Conservation (phyloP, 345 rosid genomes). For the Brassica incana region DNA sequence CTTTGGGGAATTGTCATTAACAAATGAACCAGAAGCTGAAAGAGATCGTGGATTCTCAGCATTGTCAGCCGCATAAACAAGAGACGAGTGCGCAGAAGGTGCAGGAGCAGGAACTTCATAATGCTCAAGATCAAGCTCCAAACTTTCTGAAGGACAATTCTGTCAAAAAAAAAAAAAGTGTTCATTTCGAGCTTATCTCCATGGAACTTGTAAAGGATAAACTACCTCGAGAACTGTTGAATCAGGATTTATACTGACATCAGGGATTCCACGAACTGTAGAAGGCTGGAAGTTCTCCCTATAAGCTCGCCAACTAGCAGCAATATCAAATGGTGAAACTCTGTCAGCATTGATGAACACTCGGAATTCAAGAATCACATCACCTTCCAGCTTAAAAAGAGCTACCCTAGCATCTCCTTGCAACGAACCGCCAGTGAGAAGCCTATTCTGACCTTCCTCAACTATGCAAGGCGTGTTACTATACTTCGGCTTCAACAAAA, state of each 20-base stretch:
- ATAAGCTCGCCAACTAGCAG: constrained; percentile 98
- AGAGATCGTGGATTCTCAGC: constrained; percentile 94
- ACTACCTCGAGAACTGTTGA: constrained; percentile 65
- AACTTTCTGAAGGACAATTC: constrained; percentile 67
- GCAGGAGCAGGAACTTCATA: constrained; percentile 91
- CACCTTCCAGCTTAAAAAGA: constrained; percentile 62
- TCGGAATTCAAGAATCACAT: constrained; percentile 73
- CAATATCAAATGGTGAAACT: constrained; percentile 97
- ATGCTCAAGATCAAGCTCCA: constrained; percentile 98
- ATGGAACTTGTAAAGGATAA: not conserved
- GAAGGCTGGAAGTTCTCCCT: constrained; percentile 92
- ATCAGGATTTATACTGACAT: constrained; percentile 79
- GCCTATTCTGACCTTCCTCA: constrained; percentile 86
- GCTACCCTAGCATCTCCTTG: constrained; percentile 85
- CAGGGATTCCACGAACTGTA: constrained; percentile 91
- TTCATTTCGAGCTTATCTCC: not conserved
- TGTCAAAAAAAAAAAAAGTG: constrained; percentile 25
- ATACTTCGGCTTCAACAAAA: constrained; percentile 91
- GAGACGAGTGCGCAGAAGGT: constrained; percentile 69
- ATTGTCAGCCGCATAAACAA: constrained; percentile 81
- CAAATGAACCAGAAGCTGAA: constrained; percentile 47
- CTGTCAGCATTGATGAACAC: constrained; percentile 81
- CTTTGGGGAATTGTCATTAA: constrained; percentile 47
- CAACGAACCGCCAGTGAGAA: constrained; percentile 71
- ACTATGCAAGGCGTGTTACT: constrained; percentile 65